Conservation (phyloP, 768 basidiomycete species). For the Holtermanniella nyarrowii region DNA sequence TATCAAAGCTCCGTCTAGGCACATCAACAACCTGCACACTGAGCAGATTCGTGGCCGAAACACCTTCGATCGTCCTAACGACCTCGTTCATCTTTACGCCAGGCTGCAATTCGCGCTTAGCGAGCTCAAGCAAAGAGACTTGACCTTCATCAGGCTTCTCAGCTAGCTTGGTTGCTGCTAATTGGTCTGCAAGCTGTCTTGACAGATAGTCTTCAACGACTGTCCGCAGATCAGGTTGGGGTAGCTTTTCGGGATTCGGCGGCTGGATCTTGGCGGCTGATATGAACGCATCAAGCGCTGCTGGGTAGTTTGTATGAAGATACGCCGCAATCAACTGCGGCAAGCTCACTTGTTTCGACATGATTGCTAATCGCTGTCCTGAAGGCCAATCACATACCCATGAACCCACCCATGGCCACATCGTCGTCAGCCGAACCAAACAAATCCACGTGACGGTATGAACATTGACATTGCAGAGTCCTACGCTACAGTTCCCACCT, state of each 20-base stretch:
- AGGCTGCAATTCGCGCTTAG: constrained; percentile 10
- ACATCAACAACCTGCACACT: constrained; percentile 15
- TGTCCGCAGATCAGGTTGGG: constrained; percentile 28
- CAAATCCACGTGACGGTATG: too few relatives aligned
- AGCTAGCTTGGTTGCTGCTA: background rate
- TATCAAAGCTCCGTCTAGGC: constrained; percentile 29
- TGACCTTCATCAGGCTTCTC: background rate
- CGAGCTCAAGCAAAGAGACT: constrained; percentile 1
- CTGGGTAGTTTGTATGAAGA: constrained; percentile 23
- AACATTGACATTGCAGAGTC: too few relatives aligned
- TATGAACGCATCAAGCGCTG: constrained; percentile 23
- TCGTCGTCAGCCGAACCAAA: too few relatives aligned
- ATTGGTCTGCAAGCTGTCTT: constrained; percentile 2
- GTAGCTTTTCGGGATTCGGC: constrained; percentile 19
- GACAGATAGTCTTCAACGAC: constrained; percentile 26
- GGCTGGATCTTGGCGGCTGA: constrained; percentile 12
- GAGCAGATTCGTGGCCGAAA: constrained; percentile 30
- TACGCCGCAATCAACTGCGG: constrained; percentile 30
- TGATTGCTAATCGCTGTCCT: too few relatives aligned
- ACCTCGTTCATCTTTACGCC: constrained; percentile 23
- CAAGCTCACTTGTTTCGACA: too few relatives aligned
- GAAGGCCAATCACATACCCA: too few relatives aligned
- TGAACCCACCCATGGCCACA: too few relatives aligned
- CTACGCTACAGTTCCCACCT: too few relatives aligned
- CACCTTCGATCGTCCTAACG: constrained; percentile 24